A percentile compares a stretch with the other conserved stretches of the same genome.
phyloP scores from a whole-genome alignment of 257 asterid genomes.

The Echites panduratus region DNA sequence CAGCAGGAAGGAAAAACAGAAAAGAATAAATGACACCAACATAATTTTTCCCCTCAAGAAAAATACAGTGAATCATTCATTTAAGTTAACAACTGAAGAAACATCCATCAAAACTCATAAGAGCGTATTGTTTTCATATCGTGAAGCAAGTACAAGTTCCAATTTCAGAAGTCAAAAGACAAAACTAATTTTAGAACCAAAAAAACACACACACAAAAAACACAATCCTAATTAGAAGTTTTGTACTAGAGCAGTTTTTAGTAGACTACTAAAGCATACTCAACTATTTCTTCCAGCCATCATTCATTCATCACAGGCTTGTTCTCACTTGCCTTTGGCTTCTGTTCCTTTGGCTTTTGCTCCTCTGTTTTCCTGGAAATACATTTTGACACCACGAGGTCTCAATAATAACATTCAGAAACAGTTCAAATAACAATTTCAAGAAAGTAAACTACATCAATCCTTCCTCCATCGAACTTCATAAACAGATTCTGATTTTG shows the following conservation, averaged over 20 bases:
- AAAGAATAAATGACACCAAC: background rate
- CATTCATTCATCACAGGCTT: constrained; percentile 91
- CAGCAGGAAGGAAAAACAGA: background rate
- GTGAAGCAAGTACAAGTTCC: background rate
- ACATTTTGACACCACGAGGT: background rate
- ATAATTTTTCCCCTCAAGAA: background rate
- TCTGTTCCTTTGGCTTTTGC: constrained; percentile 94
- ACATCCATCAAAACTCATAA: constrained; percentile 9
- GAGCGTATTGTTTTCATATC: background rate
- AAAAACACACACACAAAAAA: background rate
- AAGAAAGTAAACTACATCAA: background rate
- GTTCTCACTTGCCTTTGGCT: constrained; percentile 87
- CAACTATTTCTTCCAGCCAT: constrained; percentile 12
- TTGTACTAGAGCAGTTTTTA: background rate
- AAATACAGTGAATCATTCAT: background rate
- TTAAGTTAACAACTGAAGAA: background rate
- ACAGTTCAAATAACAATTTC: background rate
- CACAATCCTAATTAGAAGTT: background rate
- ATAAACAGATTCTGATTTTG: too few species aligned
- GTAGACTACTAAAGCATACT: background rate
- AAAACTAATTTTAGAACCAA: background rate
- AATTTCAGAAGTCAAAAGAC: constrained; percentile 6
- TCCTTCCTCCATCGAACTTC: background rate
- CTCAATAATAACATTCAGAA: background rate
- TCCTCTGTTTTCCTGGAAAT: constrained; percentile 82